These are phyloP conservation scores for Aspergillus puulaauensis DNA, from an alignment of 2,329 filamentous ascomycete species.

Conservation along the genomic window DNA sequence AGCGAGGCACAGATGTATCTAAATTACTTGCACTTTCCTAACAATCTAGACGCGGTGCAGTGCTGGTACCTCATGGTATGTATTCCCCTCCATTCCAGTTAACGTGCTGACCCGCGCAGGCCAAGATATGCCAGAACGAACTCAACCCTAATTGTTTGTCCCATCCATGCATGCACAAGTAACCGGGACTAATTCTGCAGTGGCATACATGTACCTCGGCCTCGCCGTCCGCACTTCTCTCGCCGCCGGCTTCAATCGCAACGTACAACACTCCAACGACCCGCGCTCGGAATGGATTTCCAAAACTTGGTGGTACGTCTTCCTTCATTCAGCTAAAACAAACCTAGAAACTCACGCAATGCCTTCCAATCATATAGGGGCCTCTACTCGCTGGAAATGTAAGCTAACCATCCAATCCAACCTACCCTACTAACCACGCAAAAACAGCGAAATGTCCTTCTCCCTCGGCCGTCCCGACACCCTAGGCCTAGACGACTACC, in stretches of 20 bases:
- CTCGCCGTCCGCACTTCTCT: conserved; percentile 49
- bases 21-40: conserved; percentile 43
- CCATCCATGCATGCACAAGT: background rate
- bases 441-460: conserved; percentile 47
- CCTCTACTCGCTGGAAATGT: conserved; percentile 48
- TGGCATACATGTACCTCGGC: conserved; percentile 51
- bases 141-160: conserved; percentile 47
- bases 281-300: conserved; percentile 41
- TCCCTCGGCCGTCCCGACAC: conserved; percentile 51
- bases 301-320: conserved; percentile 48
- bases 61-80: conserved; percentile 48
- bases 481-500: conserved; percentile 50
- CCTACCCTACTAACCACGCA: background rate
- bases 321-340: background rate
- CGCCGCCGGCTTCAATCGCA: conserved; percentile 50
- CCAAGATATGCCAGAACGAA: conserved; percentile 52
- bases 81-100: background rate
- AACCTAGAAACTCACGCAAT: background rate
- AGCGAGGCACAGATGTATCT: conserved; percentile 42
- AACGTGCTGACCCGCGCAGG: conserved; percentile 25
- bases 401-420: background rate
- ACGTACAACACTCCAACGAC: conserved; percentile 35
- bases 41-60: conserved; percentile 50
- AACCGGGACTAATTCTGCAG: conserved; percentile 15
- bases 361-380: conserved; percentile 30